These are phyloP conservation scores for Salix exigua DNA, from an alignment of 345 rosid genomes.

Conservation along the genomic window DNA sequence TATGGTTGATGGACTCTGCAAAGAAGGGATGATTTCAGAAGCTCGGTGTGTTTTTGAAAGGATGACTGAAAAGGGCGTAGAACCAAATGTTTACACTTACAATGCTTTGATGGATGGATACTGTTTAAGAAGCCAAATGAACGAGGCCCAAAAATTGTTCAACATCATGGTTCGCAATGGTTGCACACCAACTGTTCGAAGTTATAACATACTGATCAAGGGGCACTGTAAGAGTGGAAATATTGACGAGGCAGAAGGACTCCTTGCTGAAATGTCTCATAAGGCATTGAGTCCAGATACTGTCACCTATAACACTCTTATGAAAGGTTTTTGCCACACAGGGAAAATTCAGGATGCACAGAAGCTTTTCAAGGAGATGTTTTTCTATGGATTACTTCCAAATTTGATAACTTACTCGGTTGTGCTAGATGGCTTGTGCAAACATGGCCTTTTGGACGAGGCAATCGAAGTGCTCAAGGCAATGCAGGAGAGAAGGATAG, in stretches of 20 bases:
- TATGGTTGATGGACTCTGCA: slow-evolving; percentile 7
- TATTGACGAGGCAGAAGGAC: neutral
- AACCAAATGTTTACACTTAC: neutral
- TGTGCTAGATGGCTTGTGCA: slow-evolving; percentile 1
- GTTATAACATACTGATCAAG: neutral
- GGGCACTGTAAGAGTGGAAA: neutral
- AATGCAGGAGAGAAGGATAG: neutral
- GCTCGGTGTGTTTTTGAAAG: neutral
- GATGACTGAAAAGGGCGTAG: neutral
- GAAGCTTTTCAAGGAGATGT: neutral
- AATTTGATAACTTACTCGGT: neutral
- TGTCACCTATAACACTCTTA: neutral
- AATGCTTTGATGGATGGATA: neutral
- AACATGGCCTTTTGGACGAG: neutral
- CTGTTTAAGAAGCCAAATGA: neutral
- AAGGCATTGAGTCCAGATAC: neutral
- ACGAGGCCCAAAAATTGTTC: neutral
- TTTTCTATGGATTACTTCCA: neutral
- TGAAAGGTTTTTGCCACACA: neutral
- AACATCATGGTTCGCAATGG: neutral
- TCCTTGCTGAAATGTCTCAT: neutral
- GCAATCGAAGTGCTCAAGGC: neutral
- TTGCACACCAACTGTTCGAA: neutral
- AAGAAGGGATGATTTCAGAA: neutral
- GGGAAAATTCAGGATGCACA: neutral